Base-by-base conservation (phyloP, 2,329 filamentous ascomycete genomes). In the Ophiostoma ips region DNA sequence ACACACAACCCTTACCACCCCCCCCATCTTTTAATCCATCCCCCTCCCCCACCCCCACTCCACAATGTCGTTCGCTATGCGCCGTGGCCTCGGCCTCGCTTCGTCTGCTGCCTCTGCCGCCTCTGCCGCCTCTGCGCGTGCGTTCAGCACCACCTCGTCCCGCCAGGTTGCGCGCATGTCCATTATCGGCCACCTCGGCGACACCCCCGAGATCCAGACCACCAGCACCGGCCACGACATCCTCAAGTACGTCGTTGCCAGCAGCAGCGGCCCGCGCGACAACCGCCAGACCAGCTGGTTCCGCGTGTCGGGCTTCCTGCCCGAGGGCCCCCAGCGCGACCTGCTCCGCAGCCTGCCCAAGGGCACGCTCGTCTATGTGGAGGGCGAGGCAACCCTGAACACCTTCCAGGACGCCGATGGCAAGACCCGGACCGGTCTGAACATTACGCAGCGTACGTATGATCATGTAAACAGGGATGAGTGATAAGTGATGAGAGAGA, bases 271-370 rank as follows among this genome's bases (percentile, higher is more conserved):
- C 13, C 68, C 72, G 54, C 71, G 68, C 56, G 83, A 90, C 15
- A 84, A 86, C 66, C 73, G 79, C 62, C 75, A 79, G 63, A 86
- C 84, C 30, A 92, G 83, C 72, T 96, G 85, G 84, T 96, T 94
- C 75, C 75, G 74, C 52, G 72, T 96, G 50, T 72, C 80, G 33
- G 79, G 74, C 68, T 96, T 96, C 64, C 59, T 69, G 48, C 69
- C 71, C 13, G 80, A 86, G 56, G 85, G 83, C 12, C 66, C 75
- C 46, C 72, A 76, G 63, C 81, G 82, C 61, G 85, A 95, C 55
- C 83, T 77, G 61, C 64, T 95, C 58, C 68, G 85, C 61, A 71
- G 68, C 60, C 67, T 95, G 66, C 79, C 79, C 50, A 96, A 95
- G 73, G 90, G 90, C 16, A 76, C 87, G 13, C 71, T 87, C 47